Evolutionary conservation across 768 basidiomycete species (phyloP).

Genomic region (Pleurotus citrinopileatus): DNA sequence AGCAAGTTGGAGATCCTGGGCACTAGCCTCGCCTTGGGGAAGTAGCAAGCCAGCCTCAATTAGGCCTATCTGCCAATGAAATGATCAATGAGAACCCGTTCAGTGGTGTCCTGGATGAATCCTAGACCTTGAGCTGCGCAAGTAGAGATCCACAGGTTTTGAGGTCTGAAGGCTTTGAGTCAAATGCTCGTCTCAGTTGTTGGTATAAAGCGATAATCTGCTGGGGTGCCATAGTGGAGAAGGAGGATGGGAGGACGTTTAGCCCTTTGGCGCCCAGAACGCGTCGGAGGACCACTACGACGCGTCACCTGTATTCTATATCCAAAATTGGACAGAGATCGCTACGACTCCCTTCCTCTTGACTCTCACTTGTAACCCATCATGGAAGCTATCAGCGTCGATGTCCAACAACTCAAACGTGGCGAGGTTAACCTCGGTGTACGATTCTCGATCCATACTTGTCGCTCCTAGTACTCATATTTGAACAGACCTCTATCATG

Average conservation of each 20-base stretch:
- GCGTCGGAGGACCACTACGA: slow-evolving; percentile 36
- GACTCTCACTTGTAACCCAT: slow-evolving; percentile 22
- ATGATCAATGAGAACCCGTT: not conserved
- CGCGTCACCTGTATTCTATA: slow-evolving; percentile 44
- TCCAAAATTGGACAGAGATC: slow-evolving; percentile 12
- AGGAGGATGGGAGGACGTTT: slow-evolving; percentile 16
- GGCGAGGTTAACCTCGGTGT: slow-evolving; percentile 98
- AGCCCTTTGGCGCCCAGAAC: slow-evolving; percentile 14
- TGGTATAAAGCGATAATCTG: slow-evolving; percentile 62
- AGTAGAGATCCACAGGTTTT: slow-evolving; percentile 62
- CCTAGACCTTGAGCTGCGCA: slow-evolving; percentile 68
- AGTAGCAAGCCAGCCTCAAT: slow-evolving; percentile 75
- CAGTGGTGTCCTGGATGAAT: not conserved
- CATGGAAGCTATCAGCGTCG: slow-evolving; percentile 59
- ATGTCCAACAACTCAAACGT: slow-evolving; percentile 83
- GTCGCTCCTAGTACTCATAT: not conserved
- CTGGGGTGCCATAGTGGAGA: slow-evolving; percentile 42
- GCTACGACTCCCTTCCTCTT: slow-evolving; percentile 12
- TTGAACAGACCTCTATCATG: slow-evolving; percentile 94
- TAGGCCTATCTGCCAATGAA: slow-evolving; percentile 57
- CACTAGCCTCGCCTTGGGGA: slow-evolving; percentile 61
- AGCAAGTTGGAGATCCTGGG: slow-evolving; percentile 68
- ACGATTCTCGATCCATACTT: slow-evolving; percentile 29
- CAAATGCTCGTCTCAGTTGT: slow-evolving; percentile 66
- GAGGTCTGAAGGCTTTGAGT: slow-evolving; percentile 63